phyloP scores from a whole-genome alignment of 2,329 filamentous ascomycete species.

The Microthyrium microscopicum region DNA sequence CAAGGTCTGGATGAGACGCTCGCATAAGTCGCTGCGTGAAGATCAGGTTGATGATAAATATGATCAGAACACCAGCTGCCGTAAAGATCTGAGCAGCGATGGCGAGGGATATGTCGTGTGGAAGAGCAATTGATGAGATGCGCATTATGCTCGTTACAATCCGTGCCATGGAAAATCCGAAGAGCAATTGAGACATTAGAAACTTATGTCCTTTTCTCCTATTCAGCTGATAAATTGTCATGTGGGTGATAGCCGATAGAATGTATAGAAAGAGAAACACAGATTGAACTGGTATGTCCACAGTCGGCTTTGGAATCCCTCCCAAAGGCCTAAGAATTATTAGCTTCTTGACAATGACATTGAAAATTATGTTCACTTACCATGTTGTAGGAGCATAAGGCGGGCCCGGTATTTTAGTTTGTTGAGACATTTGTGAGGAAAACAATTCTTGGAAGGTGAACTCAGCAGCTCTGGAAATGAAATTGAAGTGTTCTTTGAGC shows the following conservation, averaged over 20 bases:
- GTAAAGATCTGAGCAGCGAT: conserved; percentile 52
- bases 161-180: conserved; percentile 28
- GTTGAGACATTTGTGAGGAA: no score
- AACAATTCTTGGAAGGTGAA: no score
- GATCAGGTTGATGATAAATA: conserved; percentile 65
- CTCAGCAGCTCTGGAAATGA: no score
- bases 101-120: conserved; percentile 28
- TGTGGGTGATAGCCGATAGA: conserved; percentile 21
- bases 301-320: conserved; percentile 17
- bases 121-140: conserved; percentile 17
- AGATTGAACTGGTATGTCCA: conserved; percentile 25
- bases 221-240: conserved; percentile 26
- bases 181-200: conserved; percentile 22
- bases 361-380: no score
- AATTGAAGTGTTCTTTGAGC: no score
- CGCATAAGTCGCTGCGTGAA: conserved; percentile 61
- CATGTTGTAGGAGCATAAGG: no score
- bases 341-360: no score
- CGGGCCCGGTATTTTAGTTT: no score
- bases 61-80: conserved; percentile 53
- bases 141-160: conserved; percentile 23
- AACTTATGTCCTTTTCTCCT: conserved; percentile 24
- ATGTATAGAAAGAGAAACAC: conserved; percentile 27
- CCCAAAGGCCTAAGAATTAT: conserved; percentile 16
- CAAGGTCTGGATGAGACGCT: conserved; percentile 51